phyloP scores from a whole-genome alignment of 169 alveolate genomes.

The Fabrea salina region DNA sequence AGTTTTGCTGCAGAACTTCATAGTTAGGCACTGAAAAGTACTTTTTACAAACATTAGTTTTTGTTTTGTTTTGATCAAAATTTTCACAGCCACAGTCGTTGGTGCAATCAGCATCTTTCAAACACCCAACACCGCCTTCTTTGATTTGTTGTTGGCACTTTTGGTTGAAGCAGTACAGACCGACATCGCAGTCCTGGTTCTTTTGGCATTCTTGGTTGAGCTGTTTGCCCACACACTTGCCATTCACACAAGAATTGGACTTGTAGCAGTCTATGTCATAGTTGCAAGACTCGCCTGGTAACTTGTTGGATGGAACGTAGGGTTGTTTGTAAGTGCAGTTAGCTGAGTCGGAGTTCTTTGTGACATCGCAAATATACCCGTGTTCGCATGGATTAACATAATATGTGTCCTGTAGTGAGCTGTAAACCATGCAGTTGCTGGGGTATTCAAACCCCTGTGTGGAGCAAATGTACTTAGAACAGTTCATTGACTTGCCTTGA shows the following conservation, averaged over 20 bases:
- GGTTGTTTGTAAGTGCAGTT: not conserved
- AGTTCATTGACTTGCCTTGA: not conserved
- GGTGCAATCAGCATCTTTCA: not conserved
- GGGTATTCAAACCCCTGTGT: not conserved
- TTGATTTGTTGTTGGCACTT: not conserved
- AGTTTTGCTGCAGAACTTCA: not conserved
- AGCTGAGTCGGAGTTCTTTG: not conserved
- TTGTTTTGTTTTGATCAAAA: not conserved
- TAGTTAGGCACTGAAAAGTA: not conserved
- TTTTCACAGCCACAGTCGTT: not conserved
- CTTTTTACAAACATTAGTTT: not conserved
- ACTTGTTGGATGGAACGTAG: not conserved
- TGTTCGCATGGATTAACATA: not conserved
- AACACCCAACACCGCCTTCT: not conserved
- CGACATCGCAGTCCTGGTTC: conserved; percentile 7
- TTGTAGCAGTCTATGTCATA: not conserved
- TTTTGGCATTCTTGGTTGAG: not conserved
- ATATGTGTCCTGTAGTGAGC: not conserved
- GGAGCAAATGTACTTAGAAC: not conserved
- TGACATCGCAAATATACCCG: not conserved
- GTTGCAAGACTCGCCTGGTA: not conserved
- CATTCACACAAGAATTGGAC: not conserved
- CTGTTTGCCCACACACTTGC: not conserved
- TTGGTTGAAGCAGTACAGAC: not conserved
- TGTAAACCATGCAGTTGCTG: not conserved